Evolutionary conservation across 805 yeast genomes (phyloP).

Genomic region (Starmera quercuum): DNA sequence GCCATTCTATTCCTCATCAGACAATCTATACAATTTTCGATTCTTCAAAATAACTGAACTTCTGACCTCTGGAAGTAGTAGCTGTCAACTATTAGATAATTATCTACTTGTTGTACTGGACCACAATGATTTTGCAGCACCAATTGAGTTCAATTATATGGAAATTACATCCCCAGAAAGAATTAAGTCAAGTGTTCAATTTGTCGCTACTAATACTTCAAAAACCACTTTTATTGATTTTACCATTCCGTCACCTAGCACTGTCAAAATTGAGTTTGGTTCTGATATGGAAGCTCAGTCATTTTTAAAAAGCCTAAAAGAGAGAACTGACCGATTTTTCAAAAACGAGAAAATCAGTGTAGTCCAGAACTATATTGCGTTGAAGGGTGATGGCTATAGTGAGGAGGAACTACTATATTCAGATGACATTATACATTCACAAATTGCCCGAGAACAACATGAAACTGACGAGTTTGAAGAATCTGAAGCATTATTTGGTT

Average conservation of each 20-base stretch:
- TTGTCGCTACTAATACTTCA: constrained; percentile 2
- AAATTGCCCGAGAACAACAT: constrained; percentile 9
- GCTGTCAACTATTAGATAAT: constrained; percentile 10
- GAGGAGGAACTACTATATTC: constrained; percentile 1
- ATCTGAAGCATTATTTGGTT: constrained; percentile 8
- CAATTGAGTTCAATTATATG: constrained; percentile 11
- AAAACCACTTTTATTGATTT: constrained; percentile 8
- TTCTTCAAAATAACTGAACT: constrained; percentile 3
- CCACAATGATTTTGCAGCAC: constrained; percentile 11
- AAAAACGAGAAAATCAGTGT: constrained; percentile 24
- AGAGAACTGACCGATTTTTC: neutral
- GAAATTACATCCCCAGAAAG: constrained; percentile 3
- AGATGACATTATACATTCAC: neutral
- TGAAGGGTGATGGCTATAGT: constrained; percentile 8
- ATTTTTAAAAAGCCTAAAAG: neutral
- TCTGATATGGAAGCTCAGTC: neutral
- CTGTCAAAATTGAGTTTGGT: constrained; percentile 5
- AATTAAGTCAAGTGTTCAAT: constrained; percentile 2
- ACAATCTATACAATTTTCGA: constrained; percentile 5
- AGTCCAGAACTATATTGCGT: constrained; percentile 18
- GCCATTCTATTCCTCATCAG: constrained; percentile 1
- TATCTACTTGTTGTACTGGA: constrained; percentile 9
- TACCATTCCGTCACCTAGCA: constrained; percentile 2
- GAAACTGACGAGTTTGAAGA: constrained; percentile 7
- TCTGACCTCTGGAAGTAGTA: constrained; percentile 1